These are phyloP conservation scores for Teratosphaeria destructans DNA, from an alignment of 2,329 filamentous ascomycete species.

Conservation along the genomic window DNA sequence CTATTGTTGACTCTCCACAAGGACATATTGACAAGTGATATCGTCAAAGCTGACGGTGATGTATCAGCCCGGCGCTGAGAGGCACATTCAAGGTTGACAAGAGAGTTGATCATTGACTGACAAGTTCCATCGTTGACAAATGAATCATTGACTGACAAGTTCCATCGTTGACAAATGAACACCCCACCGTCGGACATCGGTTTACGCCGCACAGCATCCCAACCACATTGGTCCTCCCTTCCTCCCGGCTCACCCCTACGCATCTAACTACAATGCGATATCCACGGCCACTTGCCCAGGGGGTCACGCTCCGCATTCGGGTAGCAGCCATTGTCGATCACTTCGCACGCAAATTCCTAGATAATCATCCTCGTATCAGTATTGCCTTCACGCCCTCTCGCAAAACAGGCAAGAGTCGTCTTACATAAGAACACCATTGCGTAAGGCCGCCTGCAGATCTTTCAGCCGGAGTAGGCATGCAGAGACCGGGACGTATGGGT, in stretches of 20 bases:
- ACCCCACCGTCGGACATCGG: not conserved
- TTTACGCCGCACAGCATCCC: too few relatives aligned
- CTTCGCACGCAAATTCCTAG: not conserved
- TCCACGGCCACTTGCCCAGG: not conserved
- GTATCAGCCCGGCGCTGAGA: too few relatives aligned
- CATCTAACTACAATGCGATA: not conserved
- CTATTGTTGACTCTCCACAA: too few relatives aligned
- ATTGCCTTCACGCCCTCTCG: not conserved
- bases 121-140: too few relatives aligned
- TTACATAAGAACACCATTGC: not conserved
- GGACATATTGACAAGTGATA: too few relatives aligned
- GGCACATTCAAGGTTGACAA: too few relatives aligned
- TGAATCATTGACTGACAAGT: not conserved
- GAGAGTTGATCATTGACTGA: too few relatives aligned
- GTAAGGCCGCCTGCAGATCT: not conserved
- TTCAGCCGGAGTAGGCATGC: not conserved
- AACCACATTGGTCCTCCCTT: not conserved
- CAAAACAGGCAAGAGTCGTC: not conserved
- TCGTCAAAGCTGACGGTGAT: too few relatives aligned
- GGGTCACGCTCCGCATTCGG: not conserved
- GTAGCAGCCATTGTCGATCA: not conserved
- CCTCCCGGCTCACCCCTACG: not conserved
- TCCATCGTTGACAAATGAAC: not conserved
- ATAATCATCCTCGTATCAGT: not conserved
- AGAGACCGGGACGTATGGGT: not conserved